Percentiles rank a stretch among this genome's conserved stretches.
Conservation (phyloP, 768 basidiomycete genomes). For the button mushroom (Agaricus bisporus) region DNA sequence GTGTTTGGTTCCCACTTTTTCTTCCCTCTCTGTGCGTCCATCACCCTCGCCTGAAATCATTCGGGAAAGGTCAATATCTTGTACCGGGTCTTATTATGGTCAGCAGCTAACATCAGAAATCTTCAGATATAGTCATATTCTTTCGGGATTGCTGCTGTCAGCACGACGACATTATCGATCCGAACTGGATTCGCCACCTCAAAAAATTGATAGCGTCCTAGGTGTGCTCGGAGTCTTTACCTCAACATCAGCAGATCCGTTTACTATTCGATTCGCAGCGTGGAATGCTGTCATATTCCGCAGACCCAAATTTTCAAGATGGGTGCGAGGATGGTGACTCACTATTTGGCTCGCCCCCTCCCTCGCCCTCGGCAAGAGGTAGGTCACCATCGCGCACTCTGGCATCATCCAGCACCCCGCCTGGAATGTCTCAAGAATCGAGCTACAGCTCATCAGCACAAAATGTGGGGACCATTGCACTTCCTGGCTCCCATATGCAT, state of each 20-base stretch:
- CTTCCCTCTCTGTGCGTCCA: too few relatives aligned
- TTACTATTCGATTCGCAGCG: not conserved
- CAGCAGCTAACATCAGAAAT: not conserved
- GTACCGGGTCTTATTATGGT: not conserved
- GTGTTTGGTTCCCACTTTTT: too few relatives aligned
- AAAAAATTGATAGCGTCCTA: not conserved
- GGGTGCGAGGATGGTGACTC: constrained; percentile 48
- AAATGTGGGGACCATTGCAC: constrained; percentile 98
- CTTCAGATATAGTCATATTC: not conserved
- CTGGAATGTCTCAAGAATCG: not conserved
- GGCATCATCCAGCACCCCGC: constrained; percentile 43
- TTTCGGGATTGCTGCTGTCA: not conserved
- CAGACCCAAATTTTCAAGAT: not conserved
- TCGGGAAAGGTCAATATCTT: not conserved
- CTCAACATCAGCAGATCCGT: not conserved
- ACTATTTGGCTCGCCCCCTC: constrained; percentile 78
- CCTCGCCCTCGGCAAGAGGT: constrained; percentile 56
- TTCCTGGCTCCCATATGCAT: constrained; percentile 88
- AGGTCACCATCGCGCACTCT: constrained; percentile 63
- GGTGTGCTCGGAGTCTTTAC: not conserved
- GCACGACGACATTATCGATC: not conserved
- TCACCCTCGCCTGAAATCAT: too few relatives aligned
- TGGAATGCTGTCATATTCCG: constrained; percentile 1
- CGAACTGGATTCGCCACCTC: not conserved
- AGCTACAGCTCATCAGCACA: constrained; percentile 40